Conservation (phyloP, 2,329 filamentous ascomycete genomes). For the Stemphylium vesicarium region DNA sequence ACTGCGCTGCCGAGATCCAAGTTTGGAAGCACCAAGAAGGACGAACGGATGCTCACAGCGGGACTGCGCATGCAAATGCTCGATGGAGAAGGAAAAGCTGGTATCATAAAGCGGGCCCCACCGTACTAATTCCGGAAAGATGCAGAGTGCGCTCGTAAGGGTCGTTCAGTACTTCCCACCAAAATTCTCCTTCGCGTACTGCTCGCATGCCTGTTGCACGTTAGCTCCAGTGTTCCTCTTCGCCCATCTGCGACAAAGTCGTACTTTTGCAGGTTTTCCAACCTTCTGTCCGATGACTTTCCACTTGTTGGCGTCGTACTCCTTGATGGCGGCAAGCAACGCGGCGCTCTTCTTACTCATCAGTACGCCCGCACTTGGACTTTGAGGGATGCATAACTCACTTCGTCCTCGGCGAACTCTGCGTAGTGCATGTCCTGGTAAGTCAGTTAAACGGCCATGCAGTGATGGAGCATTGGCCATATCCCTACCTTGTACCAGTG, state of each 20-base stretch:
- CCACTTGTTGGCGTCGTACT: constrained; percentile 99
- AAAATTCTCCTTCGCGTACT: constrained; percentile 97
- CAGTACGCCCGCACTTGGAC: constrained; percentile 27
- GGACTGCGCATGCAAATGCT: constrained; percentile 39
- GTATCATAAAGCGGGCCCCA: constrained; percentile 45
- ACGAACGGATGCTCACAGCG: constrained; percentile 39
- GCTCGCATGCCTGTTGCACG: constrained; percentile 72
- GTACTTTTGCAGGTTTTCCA: constrained; percentile 93
- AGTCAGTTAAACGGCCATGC: constrained; percentile 29
- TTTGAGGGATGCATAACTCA: constrained; percentile 50
- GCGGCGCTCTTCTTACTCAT: constrained; percentile 68
- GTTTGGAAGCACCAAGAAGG: constrained; percentile 34
- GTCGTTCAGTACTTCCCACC: constrained; percentile 57
- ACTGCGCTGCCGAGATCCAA: constrained; percentile 33
- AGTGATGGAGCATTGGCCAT: constrained; percentile 16
- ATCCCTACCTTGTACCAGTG: constrained; percentile 93
- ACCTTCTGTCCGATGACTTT: constrained; percentile 96
- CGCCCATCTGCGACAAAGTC: constrained; percentile 24
- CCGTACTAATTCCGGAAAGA: constrained; percentile 43
- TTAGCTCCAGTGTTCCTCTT: constrained; percentile 19
- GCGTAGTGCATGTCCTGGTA: constrained; percentile 96
- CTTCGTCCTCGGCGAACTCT: constrained; percentile 97
- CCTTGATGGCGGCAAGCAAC: constrained; percentile 91
- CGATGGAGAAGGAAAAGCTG: constrained; percentile 41
- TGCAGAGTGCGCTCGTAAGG: constrained; percentile 52